A percentile compares a stretch with the other conserved stretches of the same genome.
phyloP scores from a whole-genome alignment of 164 flowering plant genomes.

The Magnolia kwangsiensis region DNA sequence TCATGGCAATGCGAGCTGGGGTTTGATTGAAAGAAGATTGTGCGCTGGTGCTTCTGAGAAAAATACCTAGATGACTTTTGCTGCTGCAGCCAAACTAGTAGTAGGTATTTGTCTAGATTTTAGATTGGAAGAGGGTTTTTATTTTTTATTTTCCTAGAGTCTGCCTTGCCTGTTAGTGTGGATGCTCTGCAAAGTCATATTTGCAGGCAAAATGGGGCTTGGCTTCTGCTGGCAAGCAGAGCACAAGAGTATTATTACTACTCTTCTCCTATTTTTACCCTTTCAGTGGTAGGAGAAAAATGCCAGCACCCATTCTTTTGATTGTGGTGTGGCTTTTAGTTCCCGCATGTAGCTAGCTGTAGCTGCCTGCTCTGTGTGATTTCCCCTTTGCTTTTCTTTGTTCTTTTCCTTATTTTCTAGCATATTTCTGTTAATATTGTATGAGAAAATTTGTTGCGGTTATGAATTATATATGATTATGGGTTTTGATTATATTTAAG shows the following conservation, averaged over 20 bases:
- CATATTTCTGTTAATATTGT: constrained; percentile 2
- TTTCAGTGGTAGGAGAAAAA: neutral
- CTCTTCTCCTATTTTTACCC: neutral
- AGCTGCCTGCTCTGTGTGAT: neutral
- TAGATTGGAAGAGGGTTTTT: neutral
- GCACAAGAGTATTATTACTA: neutral
- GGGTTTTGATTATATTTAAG: neutral
- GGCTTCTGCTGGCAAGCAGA: neutral
- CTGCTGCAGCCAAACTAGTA: neutral
- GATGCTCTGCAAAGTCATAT: constrained; percentile 4
- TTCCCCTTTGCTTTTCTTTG: neutral
- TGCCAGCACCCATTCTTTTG: neutral
- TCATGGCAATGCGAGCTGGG: neutral
- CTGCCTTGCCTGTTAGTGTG: neutral
- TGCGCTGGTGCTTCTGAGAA: neutral
- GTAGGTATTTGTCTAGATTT: no score
- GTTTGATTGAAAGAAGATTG: neutral
- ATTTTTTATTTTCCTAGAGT: neutral
- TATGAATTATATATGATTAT: neutral
- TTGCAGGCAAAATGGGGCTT: neutral
- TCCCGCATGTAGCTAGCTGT: neutral
- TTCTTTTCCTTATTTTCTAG: neutral
- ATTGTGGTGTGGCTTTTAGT: neutral
- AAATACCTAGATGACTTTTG: neutral
- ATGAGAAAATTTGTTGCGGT: neutral